Base-by-base conservation (phyloP, 495 filamentous ascomycete genomes). In the Trichoderma erinaceum region DNA sequence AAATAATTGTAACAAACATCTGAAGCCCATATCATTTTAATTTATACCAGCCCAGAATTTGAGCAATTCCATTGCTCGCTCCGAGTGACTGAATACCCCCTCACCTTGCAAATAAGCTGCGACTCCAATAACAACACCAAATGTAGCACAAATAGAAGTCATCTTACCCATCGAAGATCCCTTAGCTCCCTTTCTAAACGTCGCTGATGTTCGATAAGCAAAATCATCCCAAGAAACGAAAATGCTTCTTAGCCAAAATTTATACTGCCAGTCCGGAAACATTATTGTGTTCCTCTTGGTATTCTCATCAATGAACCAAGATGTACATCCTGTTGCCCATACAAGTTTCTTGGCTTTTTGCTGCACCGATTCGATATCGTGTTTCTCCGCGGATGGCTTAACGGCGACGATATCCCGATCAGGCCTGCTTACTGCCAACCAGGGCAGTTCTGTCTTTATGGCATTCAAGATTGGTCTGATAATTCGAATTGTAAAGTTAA, bases 401-500 rank as follows among this genome's bases (percentile, higher is more conserved):
- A 71, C 35, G 27, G 68, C 63, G 12, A 74, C 72, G 15, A 68
- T 27, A n/a, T 70, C 69, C 46, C 58, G n/a, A 52, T 72, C 64
- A 56, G 25, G 56, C 25, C 27, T 13, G 5, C 13, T 29, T 16
- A 32, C 23, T 29, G 27, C 23, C 25, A 61, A 83, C 71, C 25
- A 83, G 79, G 5, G 84, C 75, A 6, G 72, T 63, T 15, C 67
- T 56, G 2, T 75, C 78, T 25, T 82, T 71, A 4, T 81, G 3
- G 66, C 83, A 13, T 77, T 70, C 23, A 87, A 68, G 16, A 87
- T 76, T 1, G 80, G 82, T 69, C 80, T 81, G 27, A 87, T 79
- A 58, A 84, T 78, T 7, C 82, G 81, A 29, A 87, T 73, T 13
- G 77, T 78, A 71, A 83, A 81, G 64, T 81, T 75, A 32, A 89